Evolutionary conservation across 176 grass and related monocot genomes (phyloP), one percentile per base, ranked within the genome.

Genomic region (Avena atlantica): DNA sequence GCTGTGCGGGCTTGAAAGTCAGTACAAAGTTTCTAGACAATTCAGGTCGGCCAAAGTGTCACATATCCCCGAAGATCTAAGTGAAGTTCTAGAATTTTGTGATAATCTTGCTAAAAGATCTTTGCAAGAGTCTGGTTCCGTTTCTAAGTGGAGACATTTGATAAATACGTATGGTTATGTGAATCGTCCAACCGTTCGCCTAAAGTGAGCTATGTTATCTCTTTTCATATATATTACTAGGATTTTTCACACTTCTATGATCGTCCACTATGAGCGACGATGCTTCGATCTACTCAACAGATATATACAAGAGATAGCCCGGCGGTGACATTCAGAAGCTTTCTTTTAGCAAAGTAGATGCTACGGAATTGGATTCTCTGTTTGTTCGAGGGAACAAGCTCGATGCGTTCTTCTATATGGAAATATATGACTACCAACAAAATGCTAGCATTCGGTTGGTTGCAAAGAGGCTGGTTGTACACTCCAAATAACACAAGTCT

Each of bases 141-240:
- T 75, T 69, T 99, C 92, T 81, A 87, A 96, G 36, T 99, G 97
- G 97, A 96, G 92, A 87, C 27, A 90, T 48, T 0, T 94, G 87
- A 31, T 94, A 34, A 96, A 86, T 81, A 96, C 91, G 75, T 87
- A 87, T 66, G 90, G 89, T 61, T 90, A 90, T 29, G 77, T 91
- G 20, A 90, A 90, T 88, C 72, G 44, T 21, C 90, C 85, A 20
- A 95, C 76, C 10, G 61, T 96, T 21, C 92, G 94, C 36, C 76
- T 99, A 24, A 91, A 94, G 97, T 99, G 86, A 82, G 97, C 80
- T 75, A 21, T 70, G 2, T 71, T 67, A 62, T 34, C 49, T 13
- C 23, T 23, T 88, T 87, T 50, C 55, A 75, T 48, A 64, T 66
- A 29, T 29, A 29, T 37, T 65, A 29, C 5, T 6, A 65, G 62